A percentile compares a stretch with the other conserved stretches of the same genome.
phyloP scores from a whole-genome alignment of 345 rosid genomes.

The Aquilaria yunnanensis region DNA sequence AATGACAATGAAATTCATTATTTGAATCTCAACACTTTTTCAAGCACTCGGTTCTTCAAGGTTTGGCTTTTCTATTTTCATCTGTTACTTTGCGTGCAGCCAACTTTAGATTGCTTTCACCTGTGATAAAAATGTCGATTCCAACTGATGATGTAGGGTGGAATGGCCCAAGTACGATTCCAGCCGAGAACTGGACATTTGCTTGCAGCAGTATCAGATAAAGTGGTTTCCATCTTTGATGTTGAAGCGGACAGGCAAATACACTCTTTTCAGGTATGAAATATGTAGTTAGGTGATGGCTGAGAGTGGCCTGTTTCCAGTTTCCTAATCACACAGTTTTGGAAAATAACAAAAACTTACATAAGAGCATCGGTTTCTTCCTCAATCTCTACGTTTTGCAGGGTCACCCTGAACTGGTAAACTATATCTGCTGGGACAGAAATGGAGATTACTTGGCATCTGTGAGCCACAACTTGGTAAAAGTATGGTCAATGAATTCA shows the following conservation, averaged over 20 bases:
- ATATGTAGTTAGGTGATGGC: not conserved
- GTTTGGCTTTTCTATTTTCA: slow-evolving; percentile 18
- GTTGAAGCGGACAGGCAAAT: slow-evolving; percentile 47
- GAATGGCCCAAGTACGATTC: slow-evolving; percentile 55
- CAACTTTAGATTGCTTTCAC: not conserved
- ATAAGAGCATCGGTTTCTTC: not conserved
- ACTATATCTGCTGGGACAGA: slow-evolving; percentile 59
- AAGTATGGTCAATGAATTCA: slow-evolving; percentile 54
- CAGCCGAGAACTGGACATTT: slow-evolving; percentile 54
- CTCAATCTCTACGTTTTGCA: slow-evolving; percentile 12
- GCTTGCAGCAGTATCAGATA: slow-evolving; percentile 65
- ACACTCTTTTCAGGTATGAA: slow-evolving; percentile 40
- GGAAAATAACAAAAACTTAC: not conserved
- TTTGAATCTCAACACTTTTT: slow-evolving; percentile 44
- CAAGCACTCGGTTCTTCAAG: slow-evolving; percentile 40
- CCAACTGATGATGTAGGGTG: slow-evolving; percentile 31
- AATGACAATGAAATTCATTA: slow-evolving; percentile 46
- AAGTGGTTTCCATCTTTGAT: slow-evolving; percentile 49
- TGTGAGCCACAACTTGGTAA: slow-evolving; percentile 55
- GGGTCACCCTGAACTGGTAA: slow-evolving; percentile 57
- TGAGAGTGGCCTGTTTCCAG: not conserved
- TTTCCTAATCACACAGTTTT: not conserved
- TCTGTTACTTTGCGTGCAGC: not conserved
- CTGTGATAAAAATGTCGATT: not conserved
- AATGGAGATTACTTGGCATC: slow-evolving; percentile 60